These are phyloP conservation scores for Cryphonectria radicalis DNA, from an alignment of 2,329 filamentous ascomycete species.

Conservation along the genomic window DNA sequence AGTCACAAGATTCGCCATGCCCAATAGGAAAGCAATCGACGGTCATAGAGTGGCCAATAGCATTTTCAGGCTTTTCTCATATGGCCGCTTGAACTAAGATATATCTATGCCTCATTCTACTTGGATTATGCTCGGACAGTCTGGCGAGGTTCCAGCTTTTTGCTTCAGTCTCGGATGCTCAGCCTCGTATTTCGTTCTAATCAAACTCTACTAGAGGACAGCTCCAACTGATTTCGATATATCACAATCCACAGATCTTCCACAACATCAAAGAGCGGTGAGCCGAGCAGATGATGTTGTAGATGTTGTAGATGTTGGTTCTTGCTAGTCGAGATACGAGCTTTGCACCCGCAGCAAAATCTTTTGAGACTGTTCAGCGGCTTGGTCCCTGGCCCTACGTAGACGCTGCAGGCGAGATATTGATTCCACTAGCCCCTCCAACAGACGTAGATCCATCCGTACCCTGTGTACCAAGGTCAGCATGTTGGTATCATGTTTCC, in stretches of 20 bases:
- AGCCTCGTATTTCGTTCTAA: not conserved
- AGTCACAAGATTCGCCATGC: not conserved
- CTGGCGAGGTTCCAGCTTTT: not conserved
- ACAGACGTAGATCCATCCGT: slow-evolving; percentile 26
- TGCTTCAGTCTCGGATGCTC: not conserved
- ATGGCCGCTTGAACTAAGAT: not conserved
- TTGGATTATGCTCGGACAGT: not conserved
- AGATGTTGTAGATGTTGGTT: not conserved
- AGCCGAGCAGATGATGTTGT: not conserved
- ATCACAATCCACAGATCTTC: not conserved
- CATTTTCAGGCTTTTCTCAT: not conserved
- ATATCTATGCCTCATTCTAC: not conserved
- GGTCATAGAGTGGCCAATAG: not conserved
- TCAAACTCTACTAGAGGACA: not conserved
- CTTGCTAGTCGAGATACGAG: not conserved
- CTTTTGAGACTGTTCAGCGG: not conserved
- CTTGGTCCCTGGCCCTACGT: not conserved
- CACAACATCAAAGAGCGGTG: not conserved
- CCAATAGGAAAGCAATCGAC: not conserved
- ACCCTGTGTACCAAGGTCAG: slow-evolving; percentile 2
- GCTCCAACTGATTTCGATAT: not conserved
- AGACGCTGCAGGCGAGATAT: slow-evolving; percentile 18
- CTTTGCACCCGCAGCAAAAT: too few relatives aligned
- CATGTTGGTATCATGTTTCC: not conserved
- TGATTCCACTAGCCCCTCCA: slow-evolving; percentile 27